These are phyloP conservation scores for Coemansia sp. DNA, from an alignment of 192 early-diverging fungal genomes.

Conservation along the genomic window DNA sequence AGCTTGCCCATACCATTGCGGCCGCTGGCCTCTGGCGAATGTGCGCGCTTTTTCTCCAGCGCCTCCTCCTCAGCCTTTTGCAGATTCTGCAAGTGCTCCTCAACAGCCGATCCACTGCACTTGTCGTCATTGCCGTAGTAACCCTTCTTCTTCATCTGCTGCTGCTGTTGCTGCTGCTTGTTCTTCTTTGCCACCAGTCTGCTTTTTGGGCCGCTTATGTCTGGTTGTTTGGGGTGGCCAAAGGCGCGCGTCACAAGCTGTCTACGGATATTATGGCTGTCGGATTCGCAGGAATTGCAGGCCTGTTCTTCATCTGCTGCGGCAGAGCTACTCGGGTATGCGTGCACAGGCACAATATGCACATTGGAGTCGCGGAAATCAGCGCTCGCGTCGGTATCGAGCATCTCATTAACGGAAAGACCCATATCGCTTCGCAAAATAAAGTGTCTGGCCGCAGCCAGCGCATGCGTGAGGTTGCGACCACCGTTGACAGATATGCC, in stretches of 20 bases:
- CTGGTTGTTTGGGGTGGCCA: conserved; percentile 26
- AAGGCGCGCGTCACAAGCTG: conserved; percentile 32
- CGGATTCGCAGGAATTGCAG: conserved; percentile 32
- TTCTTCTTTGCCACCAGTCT: conserved; percentile 7
- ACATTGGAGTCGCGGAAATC: conserved; percentile 69
- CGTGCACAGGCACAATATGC: conserved; percentile 62
- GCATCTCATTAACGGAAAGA: conserved; percentile 62
- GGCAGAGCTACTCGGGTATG: conserved; percentile 57
- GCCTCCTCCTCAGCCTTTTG: conserved; percentile 26
- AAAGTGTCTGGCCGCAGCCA: conserved; percentile 79
- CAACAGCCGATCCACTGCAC: conserved; percentile 34
- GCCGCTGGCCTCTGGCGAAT: conserved; percentile 22
- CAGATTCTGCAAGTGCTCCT: conserved; percentile 32
- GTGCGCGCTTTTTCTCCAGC: conserved; percentile 32
- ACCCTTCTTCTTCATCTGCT: conserved; percentile 37
- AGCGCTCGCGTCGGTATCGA: conserved; percentile 36
- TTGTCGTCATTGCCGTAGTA: conserved; percentile 19
- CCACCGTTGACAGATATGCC: conserved; percentile 71
- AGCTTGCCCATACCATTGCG: conserved; percentile 12
- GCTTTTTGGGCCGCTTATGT: background rate
- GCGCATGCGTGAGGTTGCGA: conserved; percentile 75
- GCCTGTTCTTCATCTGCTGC: conserved; percentile 5
- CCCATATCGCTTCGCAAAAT: conserved; percentile 64
- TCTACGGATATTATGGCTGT: conserved; percentile 15
- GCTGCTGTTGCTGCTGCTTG: conserved; percentile 14